Evolutionary conservation across 2,329 filamentous ascomycete species (phyloP).

Genomic region (Aspergillus pseudotamarii): DNA sequence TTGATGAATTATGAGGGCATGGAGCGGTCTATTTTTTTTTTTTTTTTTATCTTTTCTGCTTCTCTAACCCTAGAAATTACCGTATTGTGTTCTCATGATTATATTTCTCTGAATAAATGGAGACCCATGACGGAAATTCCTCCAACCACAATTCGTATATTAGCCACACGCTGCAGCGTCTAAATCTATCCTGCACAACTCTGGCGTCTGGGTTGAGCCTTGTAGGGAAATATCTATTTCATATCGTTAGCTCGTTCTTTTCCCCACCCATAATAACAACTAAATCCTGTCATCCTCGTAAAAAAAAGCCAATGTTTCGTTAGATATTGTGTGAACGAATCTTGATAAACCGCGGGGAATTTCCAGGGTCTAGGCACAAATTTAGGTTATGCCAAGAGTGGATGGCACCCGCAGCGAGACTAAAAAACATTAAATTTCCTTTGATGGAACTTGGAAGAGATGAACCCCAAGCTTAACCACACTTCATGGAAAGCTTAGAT

Average conservation of each 20-base stretch:
- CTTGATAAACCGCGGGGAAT: neutral
- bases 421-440: neutral
- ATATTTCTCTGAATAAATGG: neutral
- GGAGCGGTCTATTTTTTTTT: neutral
- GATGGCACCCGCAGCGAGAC: neutral
- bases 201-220: no score
- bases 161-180: no score
- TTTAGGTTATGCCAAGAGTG: slow-evolving; percentile 4
- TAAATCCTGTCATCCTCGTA: no score
- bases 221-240: neutral
- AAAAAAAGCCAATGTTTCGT: no score
- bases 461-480: neutral
- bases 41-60: neutral
- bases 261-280: no score
- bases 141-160: neutral
- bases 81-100: neutral
- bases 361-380: neutral
- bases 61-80: neutral
- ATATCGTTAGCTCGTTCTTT: neutral
- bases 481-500: neutral
- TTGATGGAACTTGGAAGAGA: neutral
- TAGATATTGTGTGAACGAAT: no score
- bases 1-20: neutral
- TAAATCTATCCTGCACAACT: no score
- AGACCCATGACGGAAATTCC: neutral